phyloP scores from a whole-genome alignment of 345 rosid genomes.

The Aegle marmelos region DNA sequence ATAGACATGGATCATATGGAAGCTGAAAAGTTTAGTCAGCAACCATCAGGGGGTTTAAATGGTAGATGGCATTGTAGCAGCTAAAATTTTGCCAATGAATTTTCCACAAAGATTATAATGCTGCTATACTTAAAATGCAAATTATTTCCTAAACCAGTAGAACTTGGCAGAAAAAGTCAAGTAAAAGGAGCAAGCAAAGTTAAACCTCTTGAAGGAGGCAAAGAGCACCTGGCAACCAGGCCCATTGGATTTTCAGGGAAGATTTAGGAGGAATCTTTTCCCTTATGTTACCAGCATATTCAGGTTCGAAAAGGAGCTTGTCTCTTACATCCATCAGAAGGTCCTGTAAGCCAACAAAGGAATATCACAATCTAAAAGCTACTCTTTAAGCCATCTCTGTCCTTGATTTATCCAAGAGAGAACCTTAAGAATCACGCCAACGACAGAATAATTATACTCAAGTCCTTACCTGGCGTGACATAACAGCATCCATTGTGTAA shows the following conservation, averaged over 20 bases:
- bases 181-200: not conserved
- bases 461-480: slow-evolving; percentile 70
- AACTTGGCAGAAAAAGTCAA: not conserved
- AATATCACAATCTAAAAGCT: not conserved
- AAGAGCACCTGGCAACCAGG: slow-evolving; percentile 91
- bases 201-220: slow-evolving; percentile 95
- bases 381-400: not conserved
- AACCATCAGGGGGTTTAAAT: not conserved
- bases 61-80: not conserved
- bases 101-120: not conserved
- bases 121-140: not conserved
- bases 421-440: not conserved
- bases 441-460: not conserved
- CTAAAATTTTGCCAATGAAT: not conserved
- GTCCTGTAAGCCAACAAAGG: slow-evolving; percentile 43
- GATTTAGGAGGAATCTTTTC: slow-evolving; percentile 73
- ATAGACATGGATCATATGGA: not conserved
- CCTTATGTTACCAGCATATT: slow-evolving; percentile 79
- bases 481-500: slow-evolving; percentile 67
- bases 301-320: slow-evolving; percentile 94
- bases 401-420: not conserved
- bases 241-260: slow-evolving; percentile 74
- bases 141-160: not conserved
- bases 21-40: slow-evolving; percentile 7
- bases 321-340: slow-evolving; percentile 91